Evolutionary conservation across 2,329 filamentous ascomycete species (phyloP).

Genomic region (Kalaharituber pfeilii): DNA sequence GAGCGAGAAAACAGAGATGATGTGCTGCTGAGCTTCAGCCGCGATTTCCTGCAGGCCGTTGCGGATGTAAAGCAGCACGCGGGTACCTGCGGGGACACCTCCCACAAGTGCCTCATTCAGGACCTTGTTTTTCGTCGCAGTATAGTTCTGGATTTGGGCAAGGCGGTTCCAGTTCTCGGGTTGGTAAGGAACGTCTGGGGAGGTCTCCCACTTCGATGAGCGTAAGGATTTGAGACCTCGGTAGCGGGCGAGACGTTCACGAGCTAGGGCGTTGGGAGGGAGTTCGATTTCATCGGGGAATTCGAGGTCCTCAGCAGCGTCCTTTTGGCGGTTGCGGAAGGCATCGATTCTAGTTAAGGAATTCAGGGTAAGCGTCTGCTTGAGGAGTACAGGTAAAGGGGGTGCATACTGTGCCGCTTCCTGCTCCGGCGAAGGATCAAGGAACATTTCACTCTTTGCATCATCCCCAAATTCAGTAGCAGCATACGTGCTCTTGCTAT

Average conservation of each 20-base stretch:
- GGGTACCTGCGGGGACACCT: conserved; percentile 65
- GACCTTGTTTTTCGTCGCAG: conserved; percentile 57
- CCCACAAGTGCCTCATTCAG: conserved; percentile 74
- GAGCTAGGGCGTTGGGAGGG: conserved; percentile 66
- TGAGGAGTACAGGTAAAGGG: not conserved
- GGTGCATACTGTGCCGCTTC: conserved; percentile 34
- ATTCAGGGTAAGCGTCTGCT: no score
- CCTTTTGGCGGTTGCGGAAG: conserved; percentile 63
- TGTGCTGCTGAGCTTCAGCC: conserved; percentile 38
- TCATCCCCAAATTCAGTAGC: conserved; percentile 55
- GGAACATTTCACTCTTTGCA: conserved; percentile 80
- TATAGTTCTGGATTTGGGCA: conserved; percentile 78
- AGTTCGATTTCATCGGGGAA: conserved; percentile 97
- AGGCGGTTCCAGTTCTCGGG: conserved; percentile 79
- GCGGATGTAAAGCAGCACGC: conserved; percentile 61
- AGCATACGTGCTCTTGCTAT: conserved; percentile 55
- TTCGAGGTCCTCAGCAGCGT: conserved; percentile 77
- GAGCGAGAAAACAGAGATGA: conserved; percentile 60
- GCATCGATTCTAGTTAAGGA: conserved; percentile 39
- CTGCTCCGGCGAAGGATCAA: conserved; percentile 62
- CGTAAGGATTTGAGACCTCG: conserved; percentile 81
- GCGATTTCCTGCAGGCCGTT: conserved; percentile 40
- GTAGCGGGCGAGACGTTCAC: conserved; percentile 72
- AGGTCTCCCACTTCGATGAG: conserved; percentile 73
- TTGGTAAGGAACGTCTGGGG: conserved; percentile 71